phyloP scores from a whole-genome alignment of 768 basidiomycete genomes.

The Amanita muscaria region DNA sequence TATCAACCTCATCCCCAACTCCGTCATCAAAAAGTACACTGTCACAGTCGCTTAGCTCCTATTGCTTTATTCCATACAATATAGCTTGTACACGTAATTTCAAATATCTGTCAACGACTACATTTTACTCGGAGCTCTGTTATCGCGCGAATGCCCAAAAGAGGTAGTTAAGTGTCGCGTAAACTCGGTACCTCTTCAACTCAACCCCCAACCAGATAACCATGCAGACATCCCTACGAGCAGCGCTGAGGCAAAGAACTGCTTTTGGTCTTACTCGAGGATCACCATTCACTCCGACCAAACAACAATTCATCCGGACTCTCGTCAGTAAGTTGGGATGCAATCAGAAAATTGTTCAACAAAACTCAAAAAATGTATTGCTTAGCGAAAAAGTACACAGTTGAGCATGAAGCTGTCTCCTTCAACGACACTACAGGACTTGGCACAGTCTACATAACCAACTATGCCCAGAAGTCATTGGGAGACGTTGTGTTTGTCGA shows the following conservation, averaged over 20 bases:
- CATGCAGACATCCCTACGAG: slow-evolving; percentile 5
- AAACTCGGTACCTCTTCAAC: no score
- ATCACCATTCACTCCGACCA: not conserved
- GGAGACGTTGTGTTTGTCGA: slow-evolving; percentile 99
- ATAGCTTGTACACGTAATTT: slow-evolving; percentile 2
- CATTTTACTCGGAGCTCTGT: no score
- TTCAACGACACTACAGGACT: slow-evolving; percentile 72
- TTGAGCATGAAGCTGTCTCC: slow-evolving; percentile 79
- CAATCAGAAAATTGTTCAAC: not conserved
- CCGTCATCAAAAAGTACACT: not conserved
- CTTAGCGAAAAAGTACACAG: slow-evolving; percentile 71
- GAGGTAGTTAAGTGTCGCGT: no score
- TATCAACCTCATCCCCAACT: not conserved
- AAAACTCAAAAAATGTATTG: slow-evolving; percentile 5
- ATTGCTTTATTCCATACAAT: not conserved
- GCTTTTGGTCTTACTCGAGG: not conserved
- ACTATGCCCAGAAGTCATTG: slow-evolving; percentile 85
- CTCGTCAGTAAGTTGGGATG: slow-evolving; percentile 46
- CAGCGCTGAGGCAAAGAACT: not conserved
- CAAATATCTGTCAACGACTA: no score
- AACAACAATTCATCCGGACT: slow-evolving; percentile 32
- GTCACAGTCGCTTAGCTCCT: not conserved
- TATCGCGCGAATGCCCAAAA: slow-evolving; percentile 8
- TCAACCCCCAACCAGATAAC: slow-evolving; percentile 24
- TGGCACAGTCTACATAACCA: slow-evolving; percentile 79